Base-by-base conservation (phyloP, 805 yeast genomes). In the Hanseniaspora pseudoguilliermondii region DNA sequence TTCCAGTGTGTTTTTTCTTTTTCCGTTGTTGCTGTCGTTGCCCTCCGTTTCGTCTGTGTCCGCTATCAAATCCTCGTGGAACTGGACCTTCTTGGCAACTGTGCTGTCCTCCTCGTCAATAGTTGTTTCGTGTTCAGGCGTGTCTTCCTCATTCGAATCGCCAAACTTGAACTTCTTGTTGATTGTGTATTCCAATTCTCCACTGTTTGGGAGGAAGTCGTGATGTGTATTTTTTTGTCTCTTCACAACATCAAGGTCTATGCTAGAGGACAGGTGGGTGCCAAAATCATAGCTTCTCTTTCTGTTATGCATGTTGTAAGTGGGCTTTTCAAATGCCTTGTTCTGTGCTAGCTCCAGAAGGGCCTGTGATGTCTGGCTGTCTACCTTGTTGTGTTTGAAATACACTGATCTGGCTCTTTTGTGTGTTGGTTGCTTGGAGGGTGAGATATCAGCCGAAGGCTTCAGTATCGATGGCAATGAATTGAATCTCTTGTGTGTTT, bases 381-480 rank as follows among this genome's bases (percentile, higher is more conserved):
- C 47, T 1, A 5, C n/a, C 18, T 18, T n/a, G 18, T 21, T 23
- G n/a, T 18, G 27, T 15, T 25, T 23, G 11, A n/a, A 10, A 15
- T 18, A 21, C 46, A 20, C 46, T 10, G 43, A 34, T 10, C 25
- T 47, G 5, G 41, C 25, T 25, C 35, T 38, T 29, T 36, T 36
- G n/a, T 46, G 49, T 6, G 25, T n/a, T 29, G 9, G 13, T 34
- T 27, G 23, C 18, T 34, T 50, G 15, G 43, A 49, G 36, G 44
- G 40, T 2, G 34, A 38, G 13, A 34, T 46, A 2, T 46, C 38
- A 2, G 58, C 49, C 16, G 58, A 56, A 4, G 58, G 58, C 20
- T 56, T 39, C 21, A 50, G 35, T 3, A 40, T 36, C 9, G 67
- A 62, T 0, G 79, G 79, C 42, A 75, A 59, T 3, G 79, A 75